A percentile compares a stretch with the other conserved stretches of the same genome.
These are phyloP conservation scores for Rhizophlyctis rosea DNA, from an alignment of 192 early-diverging fungal species.

Conservation along the genomic window DNA sequence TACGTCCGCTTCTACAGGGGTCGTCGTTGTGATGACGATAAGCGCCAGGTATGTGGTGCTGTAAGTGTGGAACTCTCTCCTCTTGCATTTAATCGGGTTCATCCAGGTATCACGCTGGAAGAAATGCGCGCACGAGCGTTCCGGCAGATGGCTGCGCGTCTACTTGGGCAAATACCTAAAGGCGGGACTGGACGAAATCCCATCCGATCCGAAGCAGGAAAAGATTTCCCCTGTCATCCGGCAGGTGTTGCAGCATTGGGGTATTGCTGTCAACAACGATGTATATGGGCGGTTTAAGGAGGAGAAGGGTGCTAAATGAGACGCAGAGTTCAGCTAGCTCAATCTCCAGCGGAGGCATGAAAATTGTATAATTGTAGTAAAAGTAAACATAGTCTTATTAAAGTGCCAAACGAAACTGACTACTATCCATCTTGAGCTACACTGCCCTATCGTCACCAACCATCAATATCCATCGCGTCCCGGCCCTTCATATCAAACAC, in stretches of 20 bases:
- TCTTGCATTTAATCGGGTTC: too few relatives aligned
- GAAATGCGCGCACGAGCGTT: neutral
- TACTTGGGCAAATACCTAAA: neutral
- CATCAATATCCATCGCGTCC: too few relatives aligned
- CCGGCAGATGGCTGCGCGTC: neutral
- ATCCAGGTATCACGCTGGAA: neutral
- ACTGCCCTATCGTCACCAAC: too few relatives aligned
- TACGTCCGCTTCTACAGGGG: neutral
- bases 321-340: too few relatives aligned
- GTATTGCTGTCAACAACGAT: neutral
- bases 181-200: neutral
- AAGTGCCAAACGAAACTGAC: too few relatives aligned
- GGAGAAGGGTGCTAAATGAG: slow-evolving; percentile 1
- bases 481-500: too few relatives aligned
- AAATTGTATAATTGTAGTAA: too few relatives aligned
- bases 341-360: too few relatives aligned
- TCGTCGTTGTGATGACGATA: neutral
- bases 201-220: neutral
- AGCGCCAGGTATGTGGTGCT: neutral
- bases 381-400: too few relatives aligned
- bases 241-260: neutral
- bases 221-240: neutral
- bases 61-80: neutral
- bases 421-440: too few relatives aligned
- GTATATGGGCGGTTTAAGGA: neutral